These are phyloP conservation scores for Stenocarpella maydis DNA, from an alignment of 2,329 filamentous ascomycete genomes.

Conservation along the genomic window DNA sequence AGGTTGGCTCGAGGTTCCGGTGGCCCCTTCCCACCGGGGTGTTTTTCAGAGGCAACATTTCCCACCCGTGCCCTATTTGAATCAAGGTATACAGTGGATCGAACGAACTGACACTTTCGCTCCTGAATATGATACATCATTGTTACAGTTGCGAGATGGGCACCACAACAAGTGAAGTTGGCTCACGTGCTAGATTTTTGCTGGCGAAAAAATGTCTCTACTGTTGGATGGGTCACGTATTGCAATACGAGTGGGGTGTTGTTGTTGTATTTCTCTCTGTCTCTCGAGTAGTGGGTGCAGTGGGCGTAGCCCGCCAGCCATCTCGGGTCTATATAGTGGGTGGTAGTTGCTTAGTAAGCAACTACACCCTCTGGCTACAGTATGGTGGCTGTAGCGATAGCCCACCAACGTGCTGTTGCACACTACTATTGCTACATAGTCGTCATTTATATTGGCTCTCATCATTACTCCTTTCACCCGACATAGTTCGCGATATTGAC, in stretches of 20 bases:
- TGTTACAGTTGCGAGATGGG: not conserved
- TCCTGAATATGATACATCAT: slow-evolving; percentile 15
- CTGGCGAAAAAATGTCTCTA: not conserved
- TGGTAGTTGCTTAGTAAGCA: no score
- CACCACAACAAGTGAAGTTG: not conserved
- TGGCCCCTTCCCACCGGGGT: not conserved
- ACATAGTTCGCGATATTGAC: not conserved
- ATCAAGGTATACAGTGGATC: slow-evolving; percentile 1
- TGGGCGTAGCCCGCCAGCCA: no score
- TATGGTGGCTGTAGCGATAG: no score
- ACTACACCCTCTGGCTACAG: no score
- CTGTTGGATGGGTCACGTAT: no score
- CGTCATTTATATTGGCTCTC: not conserved
- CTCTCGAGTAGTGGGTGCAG: no score
- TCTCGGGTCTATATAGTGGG: no score
- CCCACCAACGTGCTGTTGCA: no score
- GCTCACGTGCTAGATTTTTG: not conserved
- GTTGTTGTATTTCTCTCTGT: no score
- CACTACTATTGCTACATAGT: no score
- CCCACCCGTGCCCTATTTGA: slow-evolving; percentile 1
- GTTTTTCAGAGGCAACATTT: not conserved
- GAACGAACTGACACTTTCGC: not conserved
- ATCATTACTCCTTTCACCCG: not conserved
- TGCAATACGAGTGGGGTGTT: no score
- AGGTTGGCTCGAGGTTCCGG: not conserved